Conservation (phyloP, 306 rosid genomes). For the Morella rubra region DNA sequence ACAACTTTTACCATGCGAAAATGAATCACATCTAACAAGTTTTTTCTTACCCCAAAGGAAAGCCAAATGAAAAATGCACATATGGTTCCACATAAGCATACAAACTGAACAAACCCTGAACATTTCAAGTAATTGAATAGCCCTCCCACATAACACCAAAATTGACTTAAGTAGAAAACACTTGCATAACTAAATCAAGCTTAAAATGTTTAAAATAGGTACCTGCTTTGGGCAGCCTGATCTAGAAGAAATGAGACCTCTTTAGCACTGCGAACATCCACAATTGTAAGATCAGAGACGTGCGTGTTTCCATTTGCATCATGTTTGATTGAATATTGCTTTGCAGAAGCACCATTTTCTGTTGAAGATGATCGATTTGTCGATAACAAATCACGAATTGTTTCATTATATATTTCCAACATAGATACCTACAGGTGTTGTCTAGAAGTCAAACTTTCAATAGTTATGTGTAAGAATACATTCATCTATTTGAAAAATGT, state of each 20-base stretch:
- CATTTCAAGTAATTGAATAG: background rate
- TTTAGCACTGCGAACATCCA: constrained; percentile 84
- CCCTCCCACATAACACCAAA: background rate
- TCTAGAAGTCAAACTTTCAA: constrained; percentile 23
- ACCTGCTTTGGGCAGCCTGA: constrained; percentile 94
- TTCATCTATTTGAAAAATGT: background rate
- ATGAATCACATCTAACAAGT: background rate
- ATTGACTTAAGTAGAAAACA: background rate
- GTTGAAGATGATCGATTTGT: constrained; percentile 49
- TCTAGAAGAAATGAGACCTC: constrained; percentile 87
- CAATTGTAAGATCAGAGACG: constrained; percentile 86
- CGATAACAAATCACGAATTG: constrained; percentile 77
- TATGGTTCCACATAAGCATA: background rate
- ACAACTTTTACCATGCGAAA: background rate
- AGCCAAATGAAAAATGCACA: background rate
- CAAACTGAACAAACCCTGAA: background rate
- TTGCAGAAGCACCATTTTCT: constrained; percentile 72
- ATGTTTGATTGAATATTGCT: constrained; percentile 87
- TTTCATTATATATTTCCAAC: constrained; percentile 97
- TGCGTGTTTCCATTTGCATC: constrained; percentile 75
- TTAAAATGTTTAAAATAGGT: constrained; percentile 16
- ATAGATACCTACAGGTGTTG: constrained; percentile 65
- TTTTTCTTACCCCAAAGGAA: background rate
- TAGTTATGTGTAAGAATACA: background rate
- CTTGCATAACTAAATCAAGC: constrained; percentile 1